phyloP scores from a whole-genome alignment of 192 early-diverging fungal genomes.

The Rhizophagus prolifer region DNA sequence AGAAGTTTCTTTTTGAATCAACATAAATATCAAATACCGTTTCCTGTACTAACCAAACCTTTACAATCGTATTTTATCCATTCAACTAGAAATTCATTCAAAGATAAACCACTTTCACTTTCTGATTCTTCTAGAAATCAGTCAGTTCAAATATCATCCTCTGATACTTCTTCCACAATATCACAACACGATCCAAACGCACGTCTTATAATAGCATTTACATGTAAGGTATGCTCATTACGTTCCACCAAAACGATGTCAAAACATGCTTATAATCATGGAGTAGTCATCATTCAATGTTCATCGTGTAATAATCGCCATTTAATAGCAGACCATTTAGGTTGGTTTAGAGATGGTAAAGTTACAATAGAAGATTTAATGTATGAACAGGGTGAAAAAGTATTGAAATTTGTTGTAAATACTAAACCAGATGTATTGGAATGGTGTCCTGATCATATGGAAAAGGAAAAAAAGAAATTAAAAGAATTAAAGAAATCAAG shows the following conservation, averaged over 20 bases:
- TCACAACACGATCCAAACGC: not conserved
- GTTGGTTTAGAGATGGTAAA: slow-evolving; percentile 81
- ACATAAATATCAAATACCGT: not conserved
- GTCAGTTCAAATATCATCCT: not conserved
- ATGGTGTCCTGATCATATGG: not conserved
- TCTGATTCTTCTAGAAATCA: not conserved
- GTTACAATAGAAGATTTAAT: slow-evolving; percentile 84
- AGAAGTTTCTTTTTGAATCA: too few relatives aligned
- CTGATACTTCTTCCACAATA: not conserved
- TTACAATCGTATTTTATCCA: not conserved
- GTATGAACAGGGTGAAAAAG: slow-evolving; percentile 65
- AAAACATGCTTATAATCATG: slow-evolving; percentile 82
- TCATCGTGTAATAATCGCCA: slow-evolving; percentile 88
- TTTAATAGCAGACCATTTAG: slow-evolving; percentile 96
- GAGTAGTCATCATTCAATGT: slow-evolving; percentile 94
- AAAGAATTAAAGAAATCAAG: slow-evolving; percentile 1
- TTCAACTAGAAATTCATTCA: not conserved
- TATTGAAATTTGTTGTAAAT: not conserved
- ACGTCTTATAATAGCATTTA: slow-evolving; percentile 57
- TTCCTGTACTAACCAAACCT: not conserved
- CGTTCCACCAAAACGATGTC: slow-evolving; percentile 91
- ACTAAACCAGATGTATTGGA: slow-evolving; percentile 3
- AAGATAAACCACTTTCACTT: not conserved
- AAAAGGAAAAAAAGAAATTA: not conserved
- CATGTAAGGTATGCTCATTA: slow-evolving; percentile 89